phyloP scores from a whole-genome alignment of 768 basidiomycete genomes.

The Saitozyma sp. region DNA sequence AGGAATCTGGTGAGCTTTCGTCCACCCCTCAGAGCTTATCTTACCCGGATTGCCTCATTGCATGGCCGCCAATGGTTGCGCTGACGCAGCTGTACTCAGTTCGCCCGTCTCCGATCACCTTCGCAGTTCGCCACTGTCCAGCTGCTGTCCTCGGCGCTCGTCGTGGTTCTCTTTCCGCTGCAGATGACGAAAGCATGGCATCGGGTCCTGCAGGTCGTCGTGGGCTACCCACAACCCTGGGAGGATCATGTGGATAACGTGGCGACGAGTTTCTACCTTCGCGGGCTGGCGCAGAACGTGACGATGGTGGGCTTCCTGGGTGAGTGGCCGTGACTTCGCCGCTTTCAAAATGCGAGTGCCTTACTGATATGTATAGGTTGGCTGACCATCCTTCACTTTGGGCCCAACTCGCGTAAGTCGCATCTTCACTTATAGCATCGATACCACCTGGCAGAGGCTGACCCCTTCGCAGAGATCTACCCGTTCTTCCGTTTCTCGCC shows the following conservation, averaged over 20 bases:
- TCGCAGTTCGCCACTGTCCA: constrained; percentile 53
- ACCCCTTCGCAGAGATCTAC: constrained; percentile 45
- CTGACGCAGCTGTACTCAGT: constrained; percentile 34
- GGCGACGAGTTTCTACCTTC: constrained; percentile 52
- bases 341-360: not conserved
- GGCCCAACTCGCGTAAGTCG: constrained; percentile 51
- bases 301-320: constrained; percentile 49
- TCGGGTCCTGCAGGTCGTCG: constrained; percentile 44
- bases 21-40: no score
- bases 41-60: not conserved
- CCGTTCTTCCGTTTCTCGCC: constrained; percentile 55
- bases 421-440: no score
- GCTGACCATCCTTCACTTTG: constrained; percentile 54
- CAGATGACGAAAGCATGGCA: constrained; percentile 53
- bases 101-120: constrained; percentile 53
- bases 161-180: constrained; percentile 54
- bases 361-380: constrained; percentile 44
- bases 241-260: constrained; percentile 53
- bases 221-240: constrained; percentile 51
- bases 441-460: constrained; percentile 9
- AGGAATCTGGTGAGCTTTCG: constrained; percentile 44
- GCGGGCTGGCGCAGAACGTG: constrained; percentile 56
- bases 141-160: constrained; percentile 51
- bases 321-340: constrained; percentile 2
- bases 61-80: not conserved